Evolutionary conservation across 768 basidiomycete species (phyloP).

Genomic region (Russula virescens): DNA sequence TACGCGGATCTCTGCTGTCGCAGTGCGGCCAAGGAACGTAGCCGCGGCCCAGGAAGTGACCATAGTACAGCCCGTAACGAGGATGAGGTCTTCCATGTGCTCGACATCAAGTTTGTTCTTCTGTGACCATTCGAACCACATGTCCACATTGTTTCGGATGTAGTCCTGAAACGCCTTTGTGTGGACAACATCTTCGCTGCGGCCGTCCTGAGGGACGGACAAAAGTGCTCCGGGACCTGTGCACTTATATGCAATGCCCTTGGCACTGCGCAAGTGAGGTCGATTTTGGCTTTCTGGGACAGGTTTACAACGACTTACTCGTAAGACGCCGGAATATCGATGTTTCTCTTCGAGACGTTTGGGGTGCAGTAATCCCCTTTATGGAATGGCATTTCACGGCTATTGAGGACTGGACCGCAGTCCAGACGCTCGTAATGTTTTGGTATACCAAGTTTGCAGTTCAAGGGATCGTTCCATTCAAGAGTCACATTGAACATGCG

Average conservation of each 20-base stretch:
- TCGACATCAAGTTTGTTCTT: background rate
- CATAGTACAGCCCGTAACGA: background rate
- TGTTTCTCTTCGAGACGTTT: background rate
- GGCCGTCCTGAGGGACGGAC: background rate
- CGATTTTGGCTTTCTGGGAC: background rate
- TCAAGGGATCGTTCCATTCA: background rate
- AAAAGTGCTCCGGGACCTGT: background rate
- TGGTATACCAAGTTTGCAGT: background rate
- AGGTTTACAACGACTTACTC: background rate
- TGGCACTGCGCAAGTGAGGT: background rate
- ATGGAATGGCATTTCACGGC: background rate
- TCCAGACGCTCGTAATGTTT: background rate
- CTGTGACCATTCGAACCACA: slow-evolving; percentile 2
- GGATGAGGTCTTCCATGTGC: background rate
- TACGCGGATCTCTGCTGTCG: too few species aligned
- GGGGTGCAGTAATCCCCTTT: background rate
- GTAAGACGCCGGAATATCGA: background rate
- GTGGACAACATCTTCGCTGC: background rate
- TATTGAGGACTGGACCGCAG: too few species aligned
- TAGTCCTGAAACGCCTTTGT: background rate
- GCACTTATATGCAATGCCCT: background rate
- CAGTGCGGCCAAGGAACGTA: background rate
- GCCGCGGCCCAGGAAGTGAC: slow-evolving; percentile 7
- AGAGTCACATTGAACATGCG: slow-evolving; percentile 20
- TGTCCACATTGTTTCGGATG: background rate